phyloP scores from a whole-genome alignment of 176 grass and related monocot genomes.

The Oryza officinalis region DNA sequence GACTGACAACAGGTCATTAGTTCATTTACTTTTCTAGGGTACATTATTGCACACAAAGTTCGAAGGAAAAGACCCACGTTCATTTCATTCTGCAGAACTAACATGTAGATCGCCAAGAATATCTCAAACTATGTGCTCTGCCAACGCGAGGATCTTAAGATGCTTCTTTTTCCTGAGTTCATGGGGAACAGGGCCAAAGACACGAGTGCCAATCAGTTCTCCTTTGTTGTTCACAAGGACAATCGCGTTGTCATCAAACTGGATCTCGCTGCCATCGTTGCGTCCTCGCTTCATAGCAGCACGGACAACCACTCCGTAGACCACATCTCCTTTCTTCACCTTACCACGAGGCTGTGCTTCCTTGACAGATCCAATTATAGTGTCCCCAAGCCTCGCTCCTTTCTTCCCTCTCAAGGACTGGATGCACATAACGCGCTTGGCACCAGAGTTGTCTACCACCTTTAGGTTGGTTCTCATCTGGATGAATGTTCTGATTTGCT shows the following conservation, averaged over 20 bases:
- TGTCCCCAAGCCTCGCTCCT: slow-evolving; percentile 85
- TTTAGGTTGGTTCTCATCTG: slow-evolving; percentile 99
- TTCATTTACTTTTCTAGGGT: slow-evolving; percentile 23
- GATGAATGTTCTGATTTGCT: slow-evolving; percentile 99
- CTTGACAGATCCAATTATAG: slow-evolving; percentile 86
- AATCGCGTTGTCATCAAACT: slow-evolving; percentile 85
- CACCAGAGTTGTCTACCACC: slow-evolving; percentile 96
- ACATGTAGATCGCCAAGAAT: neutral
- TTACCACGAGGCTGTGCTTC: slow-evolving; percentile 91
- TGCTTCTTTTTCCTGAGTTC: slow-evolving; percentile 98
- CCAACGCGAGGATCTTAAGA: slow-evolving; percentile 88
- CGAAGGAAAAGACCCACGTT: neutral
- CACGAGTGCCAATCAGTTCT: slow-evolving; percentile 83
- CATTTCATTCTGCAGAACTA: neutral
- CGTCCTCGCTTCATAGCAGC: slow-evolving; percentile 89
- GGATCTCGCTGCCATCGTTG: slow-evolving; percentile 79
- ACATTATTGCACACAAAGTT: slow-evolving; percentile 11
- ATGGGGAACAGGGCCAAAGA: slow-evolving; percentile 76
- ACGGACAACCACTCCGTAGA: slow-evolving; percentile 93
- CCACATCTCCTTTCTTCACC: slow-evolving; percentile 98
- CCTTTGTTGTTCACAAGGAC: slow-evolving; percentile 96
- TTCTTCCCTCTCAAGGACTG: slow-evolving; percentile 76
- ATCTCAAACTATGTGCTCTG: slow-evolving; percentile 84
- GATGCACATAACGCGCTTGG: slow-evolving; percentile 96
- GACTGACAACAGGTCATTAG: neutral